Percentiles rank a stretch among this genome's conserved stretches.
Conservation (phyloP, 441 rosid genomes). For the Macaranga tanarius region DNA sequence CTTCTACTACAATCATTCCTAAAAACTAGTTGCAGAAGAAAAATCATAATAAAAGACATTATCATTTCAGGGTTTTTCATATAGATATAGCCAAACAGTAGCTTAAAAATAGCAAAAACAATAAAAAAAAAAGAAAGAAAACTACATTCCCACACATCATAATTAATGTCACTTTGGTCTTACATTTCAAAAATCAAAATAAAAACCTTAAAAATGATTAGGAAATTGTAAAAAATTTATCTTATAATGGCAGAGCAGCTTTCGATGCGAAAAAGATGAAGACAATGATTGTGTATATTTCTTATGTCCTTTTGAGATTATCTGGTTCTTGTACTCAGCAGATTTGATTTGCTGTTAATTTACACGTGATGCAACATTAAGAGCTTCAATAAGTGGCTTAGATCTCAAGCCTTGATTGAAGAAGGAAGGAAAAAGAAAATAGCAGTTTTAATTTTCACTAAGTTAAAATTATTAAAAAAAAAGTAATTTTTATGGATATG, state of each 20-base stretch:
- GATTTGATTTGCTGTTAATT: too few relatives aligned
- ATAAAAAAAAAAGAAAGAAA: neutral
- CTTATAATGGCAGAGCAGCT: conserved; percentile 53
- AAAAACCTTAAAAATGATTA: neutral
- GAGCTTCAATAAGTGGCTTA: too few relatives aligned
- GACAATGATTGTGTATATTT: conserved; percentile 10
- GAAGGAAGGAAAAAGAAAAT: too few relatives aligned
- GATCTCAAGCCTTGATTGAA: too few relatives aligned
- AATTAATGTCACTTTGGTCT: neutral
- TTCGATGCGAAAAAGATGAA: conserved; percentile 39
- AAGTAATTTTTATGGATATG: too few relatives aligned
- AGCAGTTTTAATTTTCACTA: too few relatives aligned
- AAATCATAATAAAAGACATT: neutral
- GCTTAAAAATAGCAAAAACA: neutral
- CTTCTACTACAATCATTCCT: neutral
- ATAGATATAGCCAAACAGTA: neutral
- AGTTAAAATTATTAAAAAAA: too few relatives aligned
- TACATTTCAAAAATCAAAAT: neutral
- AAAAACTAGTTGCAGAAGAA: conserved; percentile 1
- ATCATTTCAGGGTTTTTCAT: neutral
- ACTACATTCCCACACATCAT: neutral
- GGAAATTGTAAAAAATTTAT: neutral
- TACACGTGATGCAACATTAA: too few relatives aligned
- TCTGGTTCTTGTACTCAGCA: too few relatives aligned
- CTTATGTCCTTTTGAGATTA: conserved; percentile 12